Conservation (phyloP, 1,139 yeast species). For the Kurtzmaniella natalensis region DNA sequence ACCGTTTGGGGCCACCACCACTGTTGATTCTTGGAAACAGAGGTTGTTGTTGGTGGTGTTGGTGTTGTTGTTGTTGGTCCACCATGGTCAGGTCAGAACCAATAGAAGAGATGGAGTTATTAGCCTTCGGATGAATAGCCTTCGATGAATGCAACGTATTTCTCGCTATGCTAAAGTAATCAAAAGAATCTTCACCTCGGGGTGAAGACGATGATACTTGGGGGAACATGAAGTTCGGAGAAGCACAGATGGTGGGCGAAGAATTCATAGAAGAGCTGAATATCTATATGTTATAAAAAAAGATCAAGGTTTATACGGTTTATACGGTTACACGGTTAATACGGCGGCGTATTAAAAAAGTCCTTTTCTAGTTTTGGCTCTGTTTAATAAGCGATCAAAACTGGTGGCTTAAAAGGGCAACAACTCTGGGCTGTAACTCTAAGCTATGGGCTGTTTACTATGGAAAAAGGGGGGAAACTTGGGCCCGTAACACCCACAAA, state of each 20-base stretch:
- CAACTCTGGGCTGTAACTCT: too few relatives aligned
- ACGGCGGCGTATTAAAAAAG: not conserved
- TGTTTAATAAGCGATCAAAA: too few relatives aligned
- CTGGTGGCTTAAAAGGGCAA: too few relatives aligned
- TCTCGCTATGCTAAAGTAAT: slow-evolving; percentile 8
- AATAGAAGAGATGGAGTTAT: slow-evolving; percentile 17
- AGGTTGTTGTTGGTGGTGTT: too few relatives aligned
- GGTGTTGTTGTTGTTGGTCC: too few relatives aligned
- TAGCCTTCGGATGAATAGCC: slow-evolving; percentile 10
- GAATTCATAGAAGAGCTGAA: too few relatives aligned
- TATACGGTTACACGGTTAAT: not conserved
- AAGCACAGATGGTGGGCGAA: slow-evolving; percentile 16
- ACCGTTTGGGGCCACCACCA: slow-evolving; percentile 6
- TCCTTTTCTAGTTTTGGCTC: too few relatives aligned
- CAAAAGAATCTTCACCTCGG: slow-evolving; percentile 3
- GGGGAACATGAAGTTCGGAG: slow-evolving; percentile 15
- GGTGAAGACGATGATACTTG: slow-evolving; percentile 3
- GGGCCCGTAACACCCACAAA: too few relatives aligned
- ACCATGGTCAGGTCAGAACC: slow-evolving; percentile 17
- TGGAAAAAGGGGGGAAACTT: too few relatives aligned
- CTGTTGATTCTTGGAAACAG: not conserved
- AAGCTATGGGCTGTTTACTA: too few relatives aligned
- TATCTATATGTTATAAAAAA: too few relatives aligned
- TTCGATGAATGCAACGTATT: slow-evolving; percentile 2
- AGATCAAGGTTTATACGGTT: too few relatives aligned